Percentiles rank a stretch among this genome's conserved stretches.
Evolutionary conservation across 805 yeast genomes (phyloP).

Genomic region (Yamadazyma kitorensis): DNA sequence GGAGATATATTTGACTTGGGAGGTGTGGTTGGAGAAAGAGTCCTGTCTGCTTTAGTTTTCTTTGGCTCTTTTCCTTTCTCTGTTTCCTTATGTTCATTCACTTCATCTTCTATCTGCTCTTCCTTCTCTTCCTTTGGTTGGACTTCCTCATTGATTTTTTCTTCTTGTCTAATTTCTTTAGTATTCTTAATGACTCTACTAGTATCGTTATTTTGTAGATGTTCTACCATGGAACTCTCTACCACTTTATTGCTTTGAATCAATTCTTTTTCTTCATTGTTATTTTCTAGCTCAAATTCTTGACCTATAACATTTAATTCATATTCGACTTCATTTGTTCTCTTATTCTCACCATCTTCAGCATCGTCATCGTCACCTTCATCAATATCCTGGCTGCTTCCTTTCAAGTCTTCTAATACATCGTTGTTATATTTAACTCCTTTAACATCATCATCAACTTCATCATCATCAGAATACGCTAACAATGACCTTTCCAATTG

Average conservation of each 20-base stretch:
- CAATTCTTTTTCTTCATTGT: too few relatives aligned
- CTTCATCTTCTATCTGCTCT: slow-evolving; percentile 1
- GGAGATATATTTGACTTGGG: slow-evolving; percentile 3
- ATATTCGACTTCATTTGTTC: too few relatives aligned
- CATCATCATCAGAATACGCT: slow-evolving; percentile 4
- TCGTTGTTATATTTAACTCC: too few relatives aligned
- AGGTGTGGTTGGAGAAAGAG: neutral
- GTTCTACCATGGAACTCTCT: too few relatives aligned
- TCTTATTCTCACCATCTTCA: neutral
- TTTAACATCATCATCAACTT: neutral
- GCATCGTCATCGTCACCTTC: neutral
- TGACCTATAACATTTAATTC: too few relatives aligned
- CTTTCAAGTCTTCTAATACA: neutral
- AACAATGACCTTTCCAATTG: slow-evolving; percentile 9
- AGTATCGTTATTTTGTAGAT: too few relatives aligned
- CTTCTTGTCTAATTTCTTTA: neutral
- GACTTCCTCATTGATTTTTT: neutral
- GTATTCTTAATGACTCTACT: too few relatives aligned
- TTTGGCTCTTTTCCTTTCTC: slow-evolving; percentile 6
- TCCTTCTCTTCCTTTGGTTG: neutral
- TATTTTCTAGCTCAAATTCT: too few relatives aligned
- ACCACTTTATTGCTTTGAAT: too few relatives aligned
- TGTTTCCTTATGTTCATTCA: slow-evolving; percentile 4
- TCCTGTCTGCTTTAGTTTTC: slow-evolving; percentile 2
- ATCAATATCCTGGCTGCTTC: slow-evolving; percentile 1